Conservation (phyloP, 257 asterid species). For the Ophiorrhiza pumila region DNA sequence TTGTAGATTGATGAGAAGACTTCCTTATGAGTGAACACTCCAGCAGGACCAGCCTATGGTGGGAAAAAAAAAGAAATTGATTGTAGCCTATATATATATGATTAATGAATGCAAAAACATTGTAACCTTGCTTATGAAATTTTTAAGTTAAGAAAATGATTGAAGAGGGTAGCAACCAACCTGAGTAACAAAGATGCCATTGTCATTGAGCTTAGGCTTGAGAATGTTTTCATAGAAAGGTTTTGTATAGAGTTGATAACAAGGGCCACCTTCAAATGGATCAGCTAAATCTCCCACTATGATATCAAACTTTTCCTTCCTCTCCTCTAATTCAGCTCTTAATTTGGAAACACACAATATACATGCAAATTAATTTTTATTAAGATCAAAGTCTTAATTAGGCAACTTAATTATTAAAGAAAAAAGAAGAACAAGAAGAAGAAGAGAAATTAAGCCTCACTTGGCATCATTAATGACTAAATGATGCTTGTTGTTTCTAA, state of each 20-base stretch:
- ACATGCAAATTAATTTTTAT: too few relatives aligned
- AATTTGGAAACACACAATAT: too few relatives aligned
- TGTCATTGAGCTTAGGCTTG: slow-evolving; percentile 71
- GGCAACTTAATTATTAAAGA: too few relatives aligned
- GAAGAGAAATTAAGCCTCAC: slow-evolving; percentile 29
- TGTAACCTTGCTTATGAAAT: too few relatives aligned
- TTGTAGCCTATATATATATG: too few relatives aligned
- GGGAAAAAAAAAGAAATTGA: too few relatives aligned
- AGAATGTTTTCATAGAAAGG: slow-evolving; percentile 71
- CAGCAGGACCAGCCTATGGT: slow-evolving; percentile 91
- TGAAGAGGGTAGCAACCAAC: too few relatives aligned
- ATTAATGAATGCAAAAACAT: too few relatives aligned
- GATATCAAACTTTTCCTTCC: slow-evolving; percentile 71
- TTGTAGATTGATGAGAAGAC: slow-evolving; percentile 93
- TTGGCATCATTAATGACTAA: slow-evolving; percentile 88
- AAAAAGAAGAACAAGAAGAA: background rate
- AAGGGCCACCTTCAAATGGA: slow-evolving; percentile 99
- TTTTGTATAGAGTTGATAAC: slow-evolving; percentile 86
- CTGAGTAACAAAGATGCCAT: slow-evolving; percentile 93
- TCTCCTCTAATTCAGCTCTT: slow-evolving; percentile 73
- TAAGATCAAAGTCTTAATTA: too few relatives aligned
- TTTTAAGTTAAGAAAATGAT: too few relatives aligned
- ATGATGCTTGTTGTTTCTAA: slow-evolving; percentile 64
- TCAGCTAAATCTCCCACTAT: slow-evolving; percentile 96
- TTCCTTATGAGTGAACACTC: slow-evolving; percentile 84